These are phyloP conservation scores for Clavispora carvajalis DNA, from an alignment of 805 yeast species.

Conservation along the genomic window DNA sequence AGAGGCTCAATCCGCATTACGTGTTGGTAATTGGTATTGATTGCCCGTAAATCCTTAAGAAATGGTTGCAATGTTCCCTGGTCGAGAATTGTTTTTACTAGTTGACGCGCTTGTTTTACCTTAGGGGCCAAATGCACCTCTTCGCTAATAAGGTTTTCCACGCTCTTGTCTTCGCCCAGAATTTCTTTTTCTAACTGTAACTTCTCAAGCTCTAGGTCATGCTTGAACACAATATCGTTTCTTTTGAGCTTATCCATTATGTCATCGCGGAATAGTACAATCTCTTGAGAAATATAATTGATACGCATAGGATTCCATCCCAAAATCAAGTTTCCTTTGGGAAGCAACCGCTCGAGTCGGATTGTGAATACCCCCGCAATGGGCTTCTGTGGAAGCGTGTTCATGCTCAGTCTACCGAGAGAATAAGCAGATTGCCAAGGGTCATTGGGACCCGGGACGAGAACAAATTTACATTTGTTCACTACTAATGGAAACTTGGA, in stretches of 20 bases:
- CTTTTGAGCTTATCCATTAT: conserved; percentile 64
- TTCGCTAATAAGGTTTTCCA: conserved; percentile 13
- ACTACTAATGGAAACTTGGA: conserved; percentile 54
- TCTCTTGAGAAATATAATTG: conserved; percentile 78
- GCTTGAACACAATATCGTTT: conserved; percentile 55
- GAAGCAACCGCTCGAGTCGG: conserved; percentile 50
- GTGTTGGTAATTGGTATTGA: conserved; percentile 67
- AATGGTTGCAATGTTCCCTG: conserved; percentile 90
- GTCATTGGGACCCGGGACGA: conserved; percentile 88
- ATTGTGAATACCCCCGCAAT: conserved; percentile 71
- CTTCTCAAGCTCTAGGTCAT: conserved; percentile 26
- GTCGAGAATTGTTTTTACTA: conserved; percentile 76
- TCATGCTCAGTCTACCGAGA: conserved; percentile 43
- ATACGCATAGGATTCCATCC: conserved; percentile 76
- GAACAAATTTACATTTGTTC: conserved; percentile 50
- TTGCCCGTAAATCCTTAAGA: conserved; percentile 51
- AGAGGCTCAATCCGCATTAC: conserved; percentile 68
- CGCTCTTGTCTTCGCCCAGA: conserved; percentile 19
- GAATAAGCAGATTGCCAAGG: conserved; percentile 82
- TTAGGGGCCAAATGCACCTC: conserved; percentile 36
- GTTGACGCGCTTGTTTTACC: conserved; percentile 55
- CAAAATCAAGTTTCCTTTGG: conserved; percentile 24
- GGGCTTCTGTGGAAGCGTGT: conserved; percentile 54
- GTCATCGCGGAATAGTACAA: conserved; percentile 70
- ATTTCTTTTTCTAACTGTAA: conserved; percentile 18